These are phyloP conservation scores for Gynandropsis gynandra DNA, from an alignment of 345 rosid species.

Conservation along the genomic window DNA sequence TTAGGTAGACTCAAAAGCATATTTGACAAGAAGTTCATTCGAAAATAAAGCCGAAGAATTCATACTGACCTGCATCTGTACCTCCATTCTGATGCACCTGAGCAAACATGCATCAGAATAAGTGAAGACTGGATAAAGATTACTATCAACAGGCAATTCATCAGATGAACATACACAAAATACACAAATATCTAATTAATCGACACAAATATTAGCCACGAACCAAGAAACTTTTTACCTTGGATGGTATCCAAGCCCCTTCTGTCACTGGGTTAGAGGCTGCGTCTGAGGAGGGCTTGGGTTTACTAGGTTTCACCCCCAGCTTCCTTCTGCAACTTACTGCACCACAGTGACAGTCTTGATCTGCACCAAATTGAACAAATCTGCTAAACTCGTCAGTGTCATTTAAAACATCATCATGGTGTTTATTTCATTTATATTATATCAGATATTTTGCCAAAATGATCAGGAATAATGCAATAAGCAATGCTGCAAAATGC, in stretches of 20 bases:
- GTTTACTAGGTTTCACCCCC: slow-evolving; percentile 67
- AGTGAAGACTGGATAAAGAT: slow-evolving; percentile 2
- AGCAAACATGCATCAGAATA: slow-evolving; percentile 23
- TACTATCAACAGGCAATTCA: neutral
- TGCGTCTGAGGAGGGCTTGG: slow-evolving; percentile 54
- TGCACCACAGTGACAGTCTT: slow-evolving; percentile 89
- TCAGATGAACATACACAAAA: neutral
- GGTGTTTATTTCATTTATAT: neutral
- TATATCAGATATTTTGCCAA: neutral
- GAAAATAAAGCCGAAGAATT: slow-evolving; percentile 6
- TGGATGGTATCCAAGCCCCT: slow-evolving; percentile 50
- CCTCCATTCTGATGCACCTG: slow-evolving; percentile 55
- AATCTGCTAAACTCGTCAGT: slow-evolving; percentile 75
- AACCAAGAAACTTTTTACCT: slow-evolving; percentile 37
- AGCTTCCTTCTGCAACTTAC: slow-evolving; percentile 62
- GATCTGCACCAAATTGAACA: slow-evolving; percentile 98
- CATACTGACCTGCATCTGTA: slow-evolving; percentile 39
- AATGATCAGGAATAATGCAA: neutral
- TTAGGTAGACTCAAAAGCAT: no score
- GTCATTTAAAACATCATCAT: slow-evolving; percentile 1
- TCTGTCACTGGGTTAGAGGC: slow-evolving; percentile 57
- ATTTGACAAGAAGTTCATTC: slow-evolving; percentile 23
- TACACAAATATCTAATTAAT: neutral
- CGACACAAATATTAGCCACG: neutral
- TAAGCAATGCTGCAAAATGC: slow-evolving; percentile 20